Conservation (phyloP, 495 filamentous ascomycete species). For the Darksidea phi region DNA sequence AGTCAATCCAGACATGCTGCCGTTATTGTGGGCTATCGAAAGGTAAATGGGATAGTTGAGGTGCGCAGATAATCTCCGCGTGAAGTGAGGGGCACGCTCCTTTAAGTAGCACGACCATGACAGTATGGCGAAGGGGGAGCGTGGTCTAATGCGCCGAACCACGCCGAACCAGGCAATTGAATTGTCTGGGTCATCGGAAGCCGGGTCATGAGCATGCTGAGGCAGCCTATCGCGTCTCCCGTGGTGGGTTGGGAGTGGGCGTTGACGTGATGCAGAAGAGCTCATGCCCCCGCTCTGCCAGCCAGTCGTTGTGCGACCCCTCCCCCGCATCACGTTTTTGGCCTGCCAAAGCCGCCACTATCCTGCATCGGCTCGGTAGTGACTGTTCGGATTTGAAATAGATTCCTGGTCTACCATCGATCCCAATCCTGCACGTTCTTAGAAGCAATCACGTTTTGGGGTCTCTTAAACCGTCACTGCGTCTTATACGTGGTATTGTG, state of each 20-base stretch:
- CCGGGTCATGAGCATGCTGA: conserved; percentile 3
- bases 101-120: conserved; percentile 22
- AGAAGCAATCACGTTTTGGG: not conserved
- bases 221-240: not conserved
- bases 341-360: conserved; percentile 12
- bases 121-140: not conserved
- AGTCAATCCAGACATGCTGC: conserved; percentile 37
- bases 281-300: conserved; percentile 5
- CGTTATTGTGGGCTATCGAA: conserved; percentile 1
- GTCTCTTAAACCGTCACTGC: not conserved
- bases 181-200: conserved; percentile 26
- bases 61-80: conserved; percentile 2
- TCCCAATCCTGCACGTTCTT: not conserved
- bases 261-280: conserved; percentile 1
- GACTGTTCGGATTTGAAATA: not conserved
- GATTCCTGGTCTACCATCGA: no score
- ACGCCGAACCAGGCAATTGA: not conserved
- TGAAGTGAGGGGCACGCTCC: conserved; percentile 10
- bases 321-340: conserved; percentile 8
- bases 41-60: not conserved
- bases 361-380: conserved; percentile 2
- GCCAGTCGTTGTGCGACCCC: conserved; percentile 1
- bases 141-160: not conserved
- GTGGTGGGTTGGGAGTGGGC: conserved; percentile 1
- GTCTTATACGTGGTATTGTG: not conserved